phyloP scores from a whole-genome alignment of 164 flowering plant genomes.

The Macadamia integrifolia region DNA sequence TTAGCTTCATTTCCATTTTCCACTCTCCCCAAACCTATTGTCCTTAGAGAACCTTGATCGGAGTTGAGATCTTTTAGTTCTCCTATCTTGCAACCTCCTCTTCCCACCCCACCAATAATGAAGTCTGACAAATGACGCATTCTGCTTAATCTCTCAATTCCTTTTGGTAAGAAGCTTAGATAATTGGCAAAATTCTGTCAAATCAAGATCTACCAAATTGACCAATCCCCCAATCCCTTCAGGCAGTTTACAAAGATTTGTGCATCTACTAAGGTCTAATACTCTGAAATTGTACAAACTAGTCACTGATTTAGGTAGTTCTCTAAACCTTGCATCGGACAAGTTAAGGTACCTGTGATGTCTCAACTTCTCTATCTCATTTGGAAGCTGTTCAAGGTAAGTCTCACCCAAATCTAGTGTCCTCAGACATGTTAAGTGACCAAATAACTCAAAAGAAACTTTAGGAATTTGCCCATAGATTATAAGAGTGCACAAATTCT shows the following conservation, averaged over 20 bases:
- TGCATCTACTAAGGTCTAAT: not conserved
- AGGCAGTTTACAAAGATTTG: not conserved
- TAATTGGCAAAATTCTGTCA: no score
- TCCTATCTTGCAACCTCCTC: not conserved
- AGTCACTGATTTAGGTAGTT: not conserved
- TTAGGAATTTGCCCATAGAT: no score
- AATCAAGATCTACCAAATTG: constrained; percentile 7
- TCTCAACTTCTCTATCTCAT: no score
- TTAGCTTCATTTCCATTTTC: no score
- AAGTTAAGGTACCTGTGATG: no score
- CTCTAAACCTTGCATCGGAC: not conserved
- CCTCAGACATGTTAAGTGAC: not conserved
- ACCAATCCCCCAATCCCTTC: not conserved
- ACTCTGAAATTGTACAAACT: constrained; percentile 5
- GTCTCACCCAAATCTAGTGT: not conserved
- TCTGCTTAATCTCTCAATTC: not conserved
- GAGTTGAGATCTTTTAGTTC: no score
- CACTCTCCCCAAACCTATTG: no score
- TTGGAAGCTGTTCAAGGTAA: no score
- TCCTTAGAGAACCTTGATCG: no score
- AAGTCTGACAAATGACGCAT: constrained; percentile 4
- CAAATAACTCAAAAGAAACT: not conserved
- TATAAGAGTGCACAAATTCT: not conserved
- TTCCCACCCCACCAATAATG: not conserved
- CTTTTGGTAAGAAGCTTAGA: no score